Evolutionary conservation across 176 grass and related monocot genomes (phyloP), one percentile per base, ranked within the genome.

Genomic region (Oryza longistaminata): DNA sequence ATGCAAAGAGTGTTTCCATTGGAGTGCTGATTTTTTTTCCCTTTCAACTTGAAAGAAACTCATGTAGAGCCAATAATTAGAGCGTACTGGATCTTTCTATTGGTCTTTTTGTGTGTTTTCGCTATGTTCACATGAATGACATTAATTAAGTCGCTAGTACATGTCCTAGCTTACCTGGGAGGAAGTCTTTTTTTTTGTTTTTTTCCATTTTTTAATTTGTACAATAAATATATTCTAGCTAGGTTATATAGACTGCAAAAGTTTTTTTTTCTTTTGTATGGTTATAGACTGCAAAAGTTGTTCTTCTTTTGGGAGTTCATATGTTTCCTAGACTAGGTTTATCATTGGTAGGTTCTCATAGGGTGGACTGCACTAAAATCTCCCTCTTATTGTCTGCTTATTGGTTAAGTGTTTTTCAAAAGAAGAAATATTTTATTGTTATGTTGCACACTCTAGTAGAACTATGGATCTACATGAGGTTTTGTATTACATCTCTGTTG

Each of bases 281-380:
- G 35, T 37, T 42, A 62, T 83, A 70, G 80, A 22, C 16, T 53
- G 66, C 66, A 66, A 83, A 88, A 66, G 80, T 72, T 53, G 64
- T 31, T 31, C 34, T 71, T 83, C 31, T 34, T 79, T 79, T 83
- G 17, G 69, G 60, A 66, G 58, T 55, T 78, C 27, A 11, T 34
- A 50, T 73, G 68, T 78, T 83, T 50, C 34, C 24, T 68, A 34
- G 64, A 11, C 22, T 65, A 45, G 58, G 12, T 14, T 52, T 52
- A 52, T 37, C 21, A 1, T 8, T 37, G 37, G 14, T 48, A 15
- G 34, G 37, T 82, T 8, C 6, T 42, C 34, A 5, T 35, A 35
- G 40, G 40, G 40, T 42, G 40, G 7, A 9, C 40, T 42, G 40
- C 7, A 42, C 42, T 43, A 43, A 10, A 43, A 43, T 43, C 7